phyloP scores from a whole-genome alignment of 1,139 yeast species.

The Pichia sp. region DNA sequence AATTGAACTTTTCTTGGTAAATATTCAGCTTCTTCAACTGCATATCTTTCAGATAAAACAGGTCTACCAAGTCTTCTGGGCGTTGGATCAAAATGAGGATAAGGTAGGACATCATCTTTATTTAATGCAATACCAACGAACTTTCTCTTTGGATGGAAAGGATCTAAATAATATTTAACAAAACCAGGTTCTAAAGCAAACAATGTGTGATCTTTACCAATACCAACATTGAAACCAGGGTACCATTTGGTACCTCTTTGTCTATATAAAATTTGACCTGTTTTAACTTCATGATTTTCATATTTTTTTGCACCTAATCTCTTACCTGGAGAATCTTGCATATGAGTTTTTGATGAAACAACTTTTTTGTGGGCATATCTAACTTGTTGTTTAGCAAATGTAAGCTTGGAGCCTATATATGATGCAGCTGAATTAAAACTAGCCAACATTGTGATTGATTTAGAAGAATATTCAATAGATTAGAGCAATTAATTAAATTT shows the following conservation, averaged over 20 bases:
- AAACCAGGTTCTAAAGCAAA: slow-evolving; percentile 90
- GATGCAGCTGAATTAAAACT: not conserved
- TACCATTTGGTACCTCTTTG: slow-evolving; percentile 96
- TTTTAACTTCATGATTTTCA: slow-evolving; percentile 61
- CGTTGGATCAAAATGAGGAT: slow-evolving; percentile 84
- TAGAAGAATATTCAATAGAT: not conserved
- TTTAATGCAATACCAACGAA: slow-evolving; percentile 82
- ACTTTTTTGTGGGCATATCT: slow-evolving; percentile 94
- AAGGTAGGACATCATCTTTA: slow-evolving; percentile 62
- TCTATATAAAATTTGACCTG: slow-evolving; percentile 89
- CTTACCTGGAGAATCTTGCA: slow-evolving; percentile 94
- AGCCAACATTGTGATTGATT: slow-evolving; percentile 2
- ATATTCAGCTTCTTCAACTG: slow-evolving; percentile 49
- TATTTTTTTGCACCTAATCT: slow-evolving; percentile 85
- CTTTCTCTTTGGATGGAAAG: slow-evolving; percentile 92
- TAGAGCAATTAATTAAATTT: not conserved
- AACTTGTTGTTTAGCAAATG: slow-evolving; percentile 31
- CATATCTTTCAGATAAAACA: slow-evolving; percentile 42
- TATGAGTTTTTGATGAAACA: slow-evolving; percentile 87
- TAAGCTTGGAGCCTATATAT: not conserved
- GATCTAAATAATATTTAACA: slow-evolving; percentile 86
- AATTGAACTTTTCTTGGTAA: slow-evolving; percentile 59
- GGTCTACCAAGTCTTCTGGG: slow-evolving; percentile 77
- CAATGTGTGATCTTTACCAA: slow-evolving; percentile 91
- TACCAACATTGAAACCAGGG: slow-evolving; percentile 89